Percentiles rank a stretch among this genome's conserved stretches.
Conservation (phyloP, 2,329 filamentous ascomycete genomes). For the Pestalotiopsis sp. region DNA sequence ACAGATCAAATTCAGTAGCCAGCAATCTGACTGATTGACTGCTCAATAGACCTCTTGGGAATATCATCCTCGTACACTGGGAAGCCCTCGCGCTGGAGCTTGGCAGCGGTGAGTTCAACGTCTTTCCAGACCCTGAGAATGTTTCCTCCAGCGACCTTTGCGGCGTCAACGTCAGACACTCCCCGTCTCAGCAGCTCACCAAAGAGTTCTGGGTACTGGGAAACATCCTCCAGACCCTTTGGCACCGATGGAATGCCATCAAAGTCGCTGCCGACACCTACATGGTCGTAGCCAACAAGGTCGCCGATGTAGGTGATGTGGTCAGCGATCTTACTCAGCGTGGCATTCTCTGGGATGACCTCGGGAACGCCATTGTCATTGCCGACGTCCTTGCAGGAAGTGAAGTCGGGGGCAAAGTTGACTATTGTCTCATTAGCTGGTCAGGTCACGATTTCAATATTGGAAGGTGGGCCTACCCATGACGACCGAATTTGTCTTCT, state of each 20-base stretch:
- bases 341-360: constrained; percentile 68
- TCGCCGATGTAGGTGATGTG: constrained; percentile 84
- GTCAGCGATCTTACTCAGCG: constrained; percentile 73
- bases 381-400: constrained; percentile 68
- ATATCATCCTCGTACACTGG: constrained; percentile 55
- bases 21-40: not conserved
- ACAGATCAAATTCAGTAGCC: not conserved
- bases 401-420: constrained; percentile 82
- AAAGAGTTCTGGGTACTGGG: constrained; percentile 78
- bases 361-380: constrained; percentile 67
- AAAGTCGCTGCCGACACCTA: constrained; percentile 88
- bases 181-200: constrained; percentile 73
- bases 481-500: constrained; percentile 71
- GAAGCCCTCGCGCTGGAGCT: constrained; percentile 62
- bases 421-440: constrained; percentile 40
- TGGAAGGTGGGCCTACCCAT: constrained; percentile 53
- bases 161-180: constrained; percentile 72
- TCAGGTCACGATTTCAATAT: not conserved
- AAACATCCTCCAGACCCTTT: constrained; percentile 79
- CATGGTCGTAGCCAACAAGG: constrained; percentile 82
- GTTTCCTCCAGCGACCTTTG: constrained; percentile 78
- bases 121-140: constrained; percentile 81
- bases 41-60: not conserved
- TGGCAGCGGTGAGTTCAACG: constrained; percentile 70
- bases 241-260: constrained; percentile 74